Evolutionary conservation across 2,329 filamentous ascomycete species (phyloP).

Genomic region (Bretziella fagacearum): DNA sequence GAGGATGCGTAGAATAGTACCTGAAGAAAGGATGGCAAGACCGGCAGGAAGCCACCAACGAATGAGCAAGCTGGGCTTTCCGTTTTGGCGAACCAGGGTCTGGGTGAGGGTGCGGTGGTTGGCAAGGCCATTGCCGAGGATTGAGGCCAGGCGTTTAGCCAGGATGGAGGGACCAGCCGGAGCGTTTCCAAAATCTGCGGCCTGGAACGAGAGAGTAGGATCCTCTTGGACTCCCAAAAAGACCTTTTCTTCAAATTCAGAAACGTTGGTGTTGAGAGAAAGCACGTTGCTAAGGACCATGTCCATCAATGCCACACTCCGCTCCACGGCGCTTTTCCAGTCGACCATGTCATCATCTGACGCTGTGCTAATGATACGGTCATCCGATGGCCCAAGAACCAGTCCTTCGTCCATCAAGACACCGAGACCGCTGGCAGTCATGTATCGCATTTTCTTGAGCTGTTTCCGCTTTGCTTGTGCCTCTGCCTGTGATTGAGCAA

Average conservation of each 20-base stretch:
- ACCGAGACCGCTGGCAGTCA: conserved; percentile 74
- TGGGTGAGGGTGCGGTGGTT: conserved; percentile 43
- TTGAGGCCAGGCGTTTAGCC: conserved; percentile 46
- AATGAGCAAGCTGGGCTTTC: conserved; percentile 55
- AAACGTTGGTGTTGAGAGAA: conserved; percentile 41
- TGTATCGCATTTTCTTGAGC: conserved; percentile 55
- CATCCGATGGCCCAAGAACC: conserved; percentile 43
- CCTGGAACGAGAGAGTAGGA: conserved; percentile 37
- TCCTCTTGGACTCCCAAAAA: conserved; percentile 47
- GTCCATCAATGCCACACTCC: conserved; percentile 72
- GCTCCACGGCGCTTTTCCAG: conserved; percentile 57
- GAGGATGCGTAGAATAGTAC: conserved; percentile 66
- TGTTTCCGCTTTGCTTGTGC: conserved; percentile 56
- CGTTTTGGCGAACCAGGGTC: conserved; percentile 43
- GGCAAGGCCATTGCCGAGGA: conserved; percentile 54
- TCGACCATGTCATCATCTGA: conserved; percentile 29
- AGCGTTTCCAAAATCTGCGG: conserved; percentile 23
- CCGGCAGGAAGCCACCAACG: conserved; percentile 79
- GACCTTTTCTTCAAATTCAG: conserved; percentile 48
- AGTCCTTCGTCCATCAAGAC: conserved; percentile 77
- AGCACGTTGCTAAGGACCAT: conserved; percentile 60
- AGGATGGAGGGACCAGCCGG: conserved; percentile 38
- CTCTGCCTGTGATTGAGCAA: conserved; percentile 58
- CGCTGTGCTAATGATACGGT: conserved; percentile 18
- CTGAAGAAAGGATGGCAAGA: conserved; percentile 60